Evolutionary conservation across 2,329 filamentous ascomycete species (phyloP), one percentile per base, ranked within the genome.

Genomic region (Phialocephala subalpina): DNA sequence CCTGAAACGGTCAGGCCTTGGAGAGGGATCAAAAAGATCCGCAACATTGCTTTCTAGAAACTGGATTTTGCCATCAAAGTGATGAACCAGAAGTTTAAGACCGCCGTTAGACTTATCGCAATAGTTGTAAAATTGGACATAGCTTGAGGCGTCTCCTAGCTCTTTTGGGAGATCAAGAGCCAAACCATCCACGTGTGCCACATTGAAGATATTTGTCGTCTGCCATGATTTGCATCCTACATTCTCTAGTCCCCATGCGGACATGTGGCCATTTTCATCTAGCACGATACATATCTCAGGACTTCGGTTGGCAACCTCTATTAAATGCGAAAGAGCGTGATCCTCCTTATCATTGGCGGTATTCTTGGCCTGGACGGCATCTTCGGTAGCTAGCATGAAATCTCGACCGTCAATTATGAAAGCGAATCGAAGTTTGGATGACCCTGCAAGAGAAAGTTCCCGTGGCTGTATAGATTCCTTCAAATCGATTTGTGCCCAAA

Each of bases 241-340:
- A 74, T 95, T 94, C 77, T 98, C 94, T 63, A 99, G 80, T 0
- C 93, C 95, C 92, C 95, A 97, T 0, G 93, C 93, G 47, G 92
- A 94, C 91, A 98, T 93, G 70, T 90, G 89, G 0, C 95, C 95
- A 57, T 85, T 82, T n/a, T 90, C 89, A 78, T 98, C 93, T 57
- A 97, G 83, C 9, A 95, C 89, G 27, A 98, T 84, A 71, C 94
- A 96, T 2, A 99, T 87, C 76, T 99, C 96, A 0, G 94, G 93
- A 63, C 86, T 92, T 60, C 90, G 90, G 68, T 95, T 96, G 11
- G 93, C 93, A 71, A 97, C 86, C 71, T 94, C 91, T 52, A 97
- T 91, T 5, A 98, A 82, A 75, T 97, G 93, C 72, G 96, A 90
- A 59, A 97, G 82, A 6, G 92, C 91, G 68, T 92, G 86, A 66